phyloP scores from a whole-genome alignment of 495 filamentous ascomycete species.

The Aspergillus sclerotioniger region DNA sequence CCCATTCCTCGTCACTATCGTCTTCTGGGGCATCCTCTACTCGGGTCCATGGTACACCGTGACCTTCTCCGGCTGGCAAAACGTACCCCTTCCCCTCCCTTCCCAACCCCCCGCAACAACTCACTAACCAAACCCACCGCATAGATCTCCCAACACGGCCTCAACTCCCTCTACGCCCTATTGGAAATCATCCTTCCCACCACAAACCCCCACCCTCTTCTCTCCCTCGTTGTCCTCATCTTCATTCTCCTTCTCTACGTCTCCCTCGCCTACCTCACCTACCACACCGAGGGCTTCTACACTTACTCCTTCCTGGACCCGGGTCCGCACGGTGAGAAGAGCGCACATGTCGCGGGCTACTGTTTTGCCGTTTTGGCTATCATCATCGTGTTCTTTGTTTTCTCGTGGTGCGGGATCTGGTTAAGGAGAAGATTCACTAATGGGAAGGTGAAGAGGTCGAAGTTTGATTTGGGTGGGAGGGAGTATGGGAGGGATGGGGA shows the following conservation, averaged over 20 bases:
- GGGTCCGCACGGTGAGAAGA: slow-evolving; percentile 40
- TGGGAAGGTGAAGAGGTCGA: slow-evolving; percentile 29
- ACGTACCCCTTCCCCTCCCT: slow-evolving; percentile 40
- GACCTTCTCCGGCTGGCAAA: slow-evolving; percentile 60
- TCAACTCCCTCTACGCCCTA: slow-evolving; percentile 70
- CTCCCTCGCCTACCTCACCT: slow-evolving; percentile 69
- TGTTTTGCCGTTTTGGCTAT: slow-evolving; percentile 60
- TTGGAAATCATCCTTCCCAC: slow-evolving; percentile 70
- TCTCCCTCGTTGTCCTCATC: slow-evolving; percentile 36
- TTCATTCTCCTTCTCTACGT: slow-evolving; percentile 67
- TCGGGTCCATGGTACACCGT: slow-evolving; percentile 48
- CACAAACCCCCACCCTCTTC: slow-evolving; percentile 49
- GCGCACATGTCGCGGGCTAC: slow-evolving; percentile 45
- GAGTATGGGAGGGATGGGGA: slow-evolving; percentile 19
- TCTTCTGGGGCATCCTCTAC: slow-evolving; percentile 49
- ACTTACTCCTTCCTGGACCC: slow-evolving; percentile 73
- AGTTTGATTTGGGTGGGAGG: no score
- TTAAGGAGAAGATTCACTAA: slow-evolving; percentile 44
- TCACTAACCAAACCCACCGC: slow-evolving; percentile 1
- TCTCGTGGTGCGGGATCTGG: slow-evolving; percentile 54
- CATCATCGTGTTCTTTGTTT: slow-evolving; percentile 60
- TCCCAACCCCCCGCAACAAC: not conserved
- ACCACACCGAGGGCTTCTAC: slow-evolving; percentile 67
- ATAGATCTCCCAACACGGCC: slow-evolving; percentile 66
- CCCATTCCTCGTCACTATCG: slow-evolving; percentile 65